Evolutionary conservation across 1,284 basidiomycete genomes (phyloP).

Genomic region (Singerocomus inundabilis): DNA sequence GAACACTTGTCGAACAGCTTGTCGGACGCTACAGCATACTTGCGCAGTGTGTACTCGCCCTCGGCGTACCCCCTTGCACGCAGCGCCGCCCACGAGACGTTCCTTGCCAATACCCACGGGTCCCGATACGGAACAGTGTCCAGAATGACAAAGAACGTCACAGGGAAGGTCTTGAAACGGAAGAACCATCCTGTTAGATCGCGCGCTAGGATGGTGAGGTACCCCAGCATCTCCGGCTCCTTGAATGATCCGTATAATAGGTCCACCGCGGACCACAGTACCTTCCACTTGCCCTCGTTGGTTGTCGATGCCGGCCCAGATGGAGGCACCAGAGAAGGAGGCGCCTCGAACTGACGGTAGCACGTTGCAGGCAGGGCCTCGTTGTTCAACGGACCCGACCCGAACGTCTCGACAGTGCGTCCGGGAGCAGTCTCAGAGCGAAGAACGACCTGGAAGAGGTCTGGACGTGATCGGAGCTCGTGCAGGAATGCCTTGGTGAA

Average conservation of each 20-base stretch:
- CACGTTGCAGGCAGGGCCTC: conserved; percentile 14
- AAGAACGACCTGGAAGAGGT: conserved; percentile 34
- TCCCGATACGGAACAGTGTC: conserved; percentile 17
- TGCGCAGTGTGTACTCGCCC: conserved; percentile 13
- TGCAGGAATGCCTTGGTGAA: conserved; percentile 22
- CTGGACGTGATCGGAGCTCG: conserved; percentile 29
- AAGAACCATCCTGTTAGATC: conserved; percentile 22
- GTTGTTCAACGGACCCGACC: conserved; percentile 11
- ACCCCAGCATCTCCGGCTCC: conserved; percentile 2
- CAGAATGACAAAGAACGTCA: conserved; percentile 34
- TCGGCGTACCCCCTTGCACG: conserved; percentile 15
- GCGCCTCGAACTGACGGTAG: conserved; percentile 27
- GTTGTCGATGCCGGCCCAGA: not conserved
- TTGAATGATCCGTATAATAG: conserved; percentile 26
- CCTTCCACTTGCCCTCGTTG: conserved; percentile 21
- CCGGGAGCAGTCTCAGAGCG: conserved; percentile 14
- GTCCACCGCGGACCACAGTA: conserved; percentile 13
- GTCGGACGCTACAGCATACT: conserved; percentile 16
- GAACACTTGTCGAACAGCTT: conserved; percentile 9
- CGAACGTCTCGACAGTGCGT: conserved; percentile 24
- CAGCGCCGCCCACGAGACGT: conserved; percentile 22
- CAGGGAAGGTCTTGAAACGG: conserved; percentile 30
- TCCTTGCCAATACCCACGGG: conserved; percentile 9
- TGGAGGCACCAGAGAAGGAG: not conserved
- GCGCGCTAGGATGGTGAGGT: conserved; percentile 4